Conservation (phyloP, 371 early-diverging fungal species). For the Globomyces sp. region DNA sequence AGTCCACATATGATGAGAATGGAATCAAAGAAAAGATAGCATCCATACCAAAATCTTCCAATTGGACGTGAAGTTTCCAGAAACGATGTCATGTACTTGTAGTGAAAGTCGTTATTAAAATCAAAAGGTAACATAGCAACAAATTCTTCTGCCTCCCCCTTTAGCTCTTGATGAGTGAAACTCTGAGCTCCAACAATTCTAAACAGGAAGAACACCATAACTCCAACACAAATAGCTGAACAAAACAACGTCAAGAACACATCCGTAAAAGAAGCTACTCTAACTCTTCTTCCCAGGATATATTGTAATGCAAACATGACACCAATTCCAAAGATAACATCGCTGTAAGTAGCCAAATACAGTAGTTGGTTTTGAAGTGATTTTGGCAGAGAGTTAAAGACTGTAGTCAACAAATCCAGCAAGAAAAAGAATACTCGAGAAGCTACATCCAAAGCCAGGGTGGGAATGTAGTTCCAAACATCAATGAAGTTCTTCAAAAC, state of each 20-base stretch:
- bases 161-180: background rate
- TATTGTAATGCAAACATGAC: background rate
- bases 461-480: no score
- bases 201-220: constrained; percentile 10
- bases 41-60: constrained; percentile 13
- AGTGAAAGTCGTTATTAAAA: constrained; percentile 3
- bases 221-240: constrained; percentile 5
- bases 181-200: background rate
- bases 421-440: no score
- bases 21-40: constrained; percentile 8
- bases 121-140: constrained; percentile 9
- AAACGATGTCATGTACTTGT: constrained; percentile 3
- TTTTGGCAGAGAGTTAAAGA: background rate
- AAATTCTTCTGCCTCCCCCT: constrained; percentile 1
- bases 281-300: constrained; percentile 9
- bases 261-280: constrained; percentile 12
- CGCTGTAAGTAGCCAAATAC: background rate
- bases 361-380: constrained; percentile 5
- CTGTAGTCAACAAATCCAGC: no score
- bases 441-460: no score
- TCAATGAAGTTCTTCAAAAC: no score
- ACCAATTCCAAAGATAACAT: constrained; percentile 2
- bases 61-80: constrained; percentile 1
- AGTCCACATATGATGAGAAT: constrained; percentile 1
- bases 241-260: constrained; percentile 16